Evolutionary conservation across 2,329 filamentous ascomycete species (phyloP).

Genomic region (Pleurostoma richardsiae): DNA sequence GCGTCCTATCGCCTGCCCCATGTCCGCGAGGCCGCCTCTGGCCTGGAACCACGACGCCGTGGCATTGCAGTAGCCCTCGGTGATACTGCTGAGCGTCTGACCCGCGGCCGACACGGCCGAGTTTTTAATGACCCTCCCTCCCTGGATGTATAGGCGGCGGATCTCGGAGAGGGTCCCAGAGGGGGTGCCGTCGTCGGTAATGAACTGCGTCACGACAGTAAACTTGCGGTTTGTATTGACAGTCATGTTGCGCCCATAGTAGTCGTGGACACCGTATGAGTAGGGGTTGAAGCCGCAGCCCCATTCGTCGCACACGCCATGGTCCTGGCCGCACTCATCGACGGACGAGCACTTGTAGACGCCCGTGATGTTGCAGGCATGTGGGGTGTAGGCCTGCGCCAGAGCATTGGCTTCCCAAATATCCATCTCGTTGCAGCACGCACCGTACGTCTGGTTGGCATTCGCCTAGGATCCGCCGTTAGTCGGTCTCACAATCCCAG

Average conservation of each 20-base stretch:
- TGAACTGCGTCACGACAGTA: constrained; percentile 47
- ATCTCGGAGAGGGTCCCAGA: constrained; percentile 34
- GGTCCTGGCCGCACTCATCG: constrained; percentile 15
- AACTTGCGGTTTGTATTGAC: constrained; percentile 32
- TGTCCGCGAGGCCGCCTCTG: constrained; percentile 31
- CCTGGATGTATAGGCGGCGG: constrained; percentile 43
- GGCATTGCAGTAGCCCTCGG: constrained; percentile 18
- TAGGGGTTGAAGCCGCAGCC: constrained; percentile 33
- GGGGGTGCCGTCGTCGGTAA: constrained; percentile 18
- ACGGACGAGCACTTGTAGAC: constrained; percentile 28
- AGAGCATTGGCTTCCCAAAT: constrained; percentile 61
- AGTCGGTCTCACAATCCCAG: no score
- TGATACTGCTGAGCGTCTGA: constrained; percentile 18
- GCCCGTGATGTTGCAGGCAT: constrained; percentile 45
- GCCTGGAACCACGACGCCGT: constrained; percentile 16
- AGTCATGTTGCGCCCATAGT: constrained; percentile 24
- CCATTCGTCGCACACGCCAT: constrained; percentile 28
- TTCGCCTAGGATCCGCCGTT: constrained; percentile 37
- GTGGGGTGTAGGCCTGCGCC: constrained; percentile 53
- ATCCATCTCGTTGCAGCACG: constrained; percentile 66
- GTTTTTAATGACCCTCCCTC: constrained; percentile 38
- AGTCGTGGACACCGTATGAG: constrained; percentile 16
- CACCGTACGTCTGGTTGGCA: constrained; percentile 44
- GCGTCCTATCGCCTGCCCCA: constrained; percentile 36
- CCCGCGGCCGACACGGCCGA: constrained; percentile 16